Conservation (phyloP, 23 red algal species). For the Pyropia yezoensis region DNA sequence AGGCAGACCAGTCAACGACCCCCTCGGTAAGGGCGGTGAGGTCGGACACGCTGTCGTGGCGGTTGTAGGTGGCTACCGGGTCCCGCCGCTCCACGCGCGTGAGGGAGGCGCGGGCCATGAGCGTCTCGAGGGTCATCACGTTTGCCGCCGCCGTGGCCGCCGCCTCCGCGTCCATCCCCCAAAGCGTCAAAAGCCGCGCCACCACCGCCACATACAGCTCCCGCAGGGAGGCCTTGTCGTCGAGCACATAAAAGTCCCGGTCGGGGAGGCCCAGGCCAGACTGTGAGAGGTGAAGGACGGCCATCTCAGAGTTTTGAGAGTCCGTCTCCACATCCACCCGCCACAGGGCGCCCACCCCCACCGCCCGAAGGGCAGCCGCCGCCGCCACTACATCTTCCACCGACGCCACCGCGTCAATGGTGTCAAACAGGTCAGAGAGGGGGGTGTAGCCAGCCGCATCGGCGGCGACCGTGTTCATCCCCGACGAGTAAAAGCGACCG, state of each 20-base stretch:
- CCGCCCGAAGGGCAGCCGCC: slow-evolving; percentile 18
- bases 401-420: slow-evolving; percentile 12
- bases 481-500: slow-evolving; percentile 32
- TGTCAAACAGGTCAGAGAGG: slow-evolving; percentile 17
- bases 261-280: slow-evolving; percentile 59
- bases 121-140: slow-evolving; percentile 64
- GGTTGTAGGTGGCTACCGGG: slow-evolving; percentile 56
- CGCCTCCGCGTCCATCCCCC: slow-evolving; percentile 10
- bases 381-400: slow-evolving; percentile 23
- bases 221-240: slow-evolving; percentile 41
- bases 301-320: slow-evolving; percentile 46
- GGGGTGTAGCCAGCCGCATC: slow-evolving; percentile 14
- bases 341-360: slow-evolving; percentile 22
- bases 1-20: slow-evolving; percentile 31
- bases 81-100: slow-evolving; percentile 71
- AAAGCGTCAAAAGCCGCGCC: slow-evolving; percentile 22
- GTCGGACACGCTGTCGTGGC: slow-evolving; percentile 28
- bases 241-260: slow-evolving; percentile 65
- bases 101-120: slow-evolving; percentile 40
- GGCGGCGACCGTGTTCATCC: slow-evolving; percentile 30
- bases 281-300: slow-evolving; percentile 56
- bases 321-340: slow-evolving; percentile 34
- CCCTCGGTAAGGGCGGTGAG: slow-evolving; percentile 8
- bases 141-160: slow-evolving; percentile 15
- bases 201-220: slow-evolving; percentile 59